These are phyloP conservation scores for Friedmanniomyces endolithicus DNA, from an alignment of 495 filamentous ascomycete species.

Conservation along the genomic window DNA sequence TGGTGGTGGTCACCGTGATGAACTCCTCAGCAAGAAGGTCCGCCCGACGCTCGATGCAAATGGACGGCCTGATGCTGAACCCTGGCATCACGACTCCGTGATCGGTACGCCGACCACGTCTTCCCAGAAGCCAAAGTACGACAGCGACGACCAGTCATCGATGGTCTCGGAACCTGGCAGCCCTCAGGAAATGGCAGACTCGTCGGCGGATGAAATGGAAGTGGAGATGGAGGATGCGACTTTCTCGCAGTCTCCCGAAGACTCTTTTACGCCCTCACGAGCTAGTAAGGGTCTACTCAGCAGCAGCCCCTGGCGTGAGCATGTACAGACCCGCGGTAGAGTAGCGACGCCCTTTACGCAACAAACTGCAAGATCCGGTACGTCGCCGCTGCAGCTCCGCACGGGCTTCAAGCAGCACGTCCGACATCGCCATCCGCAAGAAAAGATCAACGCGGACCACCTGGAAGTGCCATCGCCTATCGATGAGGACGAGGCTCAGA, in stretches of 20 bases:
- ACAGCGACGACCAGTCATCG: slow-evolving; percentile 19
- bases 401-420: slow-evolving; percentile 11
- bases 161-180: slow-evolving; percentile 20
- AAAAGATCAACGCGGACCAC: slow-evolving; percentile 11
- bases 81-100: slow-evolving; percentile 12
- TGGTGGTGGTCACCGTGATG: background rate
- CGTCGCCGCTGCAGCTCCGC: background rate
- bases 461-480: slow-evolving; percentile 18
- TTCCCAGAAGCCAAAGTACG: slow-evolving; percentile 15
- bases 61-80: background rate
- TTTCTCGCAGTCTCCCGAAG: slow-evolving; percentile 21
- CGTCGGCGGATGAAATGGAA: slow-evolving; percentile 37
- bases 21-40: background rate
- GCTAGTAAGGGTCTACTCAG: background rate
- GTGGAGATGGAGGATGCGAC: slow-evolving; percentile 38
- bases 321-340: background rate
- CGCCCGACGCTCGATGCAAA: background rate
- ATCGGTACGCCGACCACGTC: slow-evolving; percentile 8
- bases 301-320: slow-evolving; percentile 12
- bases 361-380: background rate
- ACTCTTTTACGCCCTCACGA: background rate
- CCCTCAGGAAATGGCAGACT: slow-evolving; percentile 15
- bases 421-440: slow-evolving; percentile 16
- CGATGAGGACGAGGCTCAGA: slow-evolving; percentile 20
- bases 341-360: slow-evolving; percentile 14